Evolutionary conservation across 805 yeast genomes (phyloP).

Genomic region (Candida chilensis): DNA sequence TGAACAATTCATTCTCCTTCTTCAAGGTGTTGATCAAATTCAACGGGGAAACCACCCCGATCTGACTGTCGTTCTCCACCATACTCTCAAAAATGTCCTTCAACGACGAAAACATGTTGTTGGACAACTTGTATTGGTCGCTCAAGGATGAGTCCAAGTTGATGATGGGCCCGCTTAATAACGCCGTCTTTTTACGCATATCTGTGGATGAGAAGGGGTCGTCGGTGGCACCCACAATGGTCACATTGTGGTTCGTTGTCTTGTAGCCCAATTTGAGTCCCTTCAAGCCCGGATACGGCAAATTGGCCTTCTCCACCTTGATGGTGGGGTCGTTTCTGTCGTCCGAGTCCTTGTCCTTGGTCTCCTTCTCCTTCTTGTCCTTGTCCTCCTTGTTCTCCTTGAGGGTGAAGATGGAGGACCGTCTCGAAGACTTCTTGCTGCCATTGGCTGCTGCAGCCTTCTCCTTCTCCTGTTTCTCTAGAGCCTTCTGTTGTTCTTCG

Average conservation of each 20-base stretch:
- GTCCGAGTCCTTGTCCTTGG: slow-evolving; percentile 19
- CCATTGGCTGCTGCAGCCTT: too few species aligned
- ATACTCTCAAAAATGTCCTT: slow-evolving; percentile 84
- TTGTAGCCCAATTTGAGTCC: slow-evolving; percentile 23
- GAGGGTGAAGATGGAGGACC: too few species aligned
- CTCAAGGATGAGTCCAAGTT: slow-evolving; percentile 66
- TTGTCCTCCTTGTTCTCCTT: too few species aligned
- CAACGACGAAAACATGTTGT: slow-evolving; percentile 52
- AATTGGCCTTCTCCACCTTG: slow-evolving; percentile 7
- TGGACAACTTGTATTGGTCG: slow-evolving; percentile 37
- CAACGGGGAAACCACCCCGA: slow-evolving; percentile 81
- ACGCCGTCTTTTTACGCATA: slow-evolving; percentile 68
- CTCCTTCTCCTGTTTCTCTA: too few species aligned
- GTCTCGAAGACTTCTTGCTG: too few species aligned
- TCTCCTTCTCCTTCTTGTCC: neutral
- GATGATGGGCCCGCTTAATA: slow-evolving; percentile 73
- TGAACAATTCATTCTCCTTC: slow-evolving; percentile 73
- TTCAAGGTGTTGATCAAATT: slow-evolving; percentile 69
- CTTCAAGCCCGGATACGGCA: slow-evolving; percentile 19
- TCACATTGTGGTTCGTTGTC: slow-evolving; percentile 29
- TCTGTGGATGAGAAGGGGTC: slow-evolving; percentile 46
- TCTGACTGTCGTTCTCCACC: slow-evolving; percentile 56
- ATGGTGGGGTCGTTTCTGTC: neutral
- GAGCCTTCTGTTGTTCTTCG: slow-evolving; percentile 13
- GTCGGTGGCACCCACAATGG: slow-evolving; percentile 35